Evolutionary conservation across 495 filamentous ascomycete species (phyloP).

Genomic region (Annulohypoxylon nitens): DNA sequence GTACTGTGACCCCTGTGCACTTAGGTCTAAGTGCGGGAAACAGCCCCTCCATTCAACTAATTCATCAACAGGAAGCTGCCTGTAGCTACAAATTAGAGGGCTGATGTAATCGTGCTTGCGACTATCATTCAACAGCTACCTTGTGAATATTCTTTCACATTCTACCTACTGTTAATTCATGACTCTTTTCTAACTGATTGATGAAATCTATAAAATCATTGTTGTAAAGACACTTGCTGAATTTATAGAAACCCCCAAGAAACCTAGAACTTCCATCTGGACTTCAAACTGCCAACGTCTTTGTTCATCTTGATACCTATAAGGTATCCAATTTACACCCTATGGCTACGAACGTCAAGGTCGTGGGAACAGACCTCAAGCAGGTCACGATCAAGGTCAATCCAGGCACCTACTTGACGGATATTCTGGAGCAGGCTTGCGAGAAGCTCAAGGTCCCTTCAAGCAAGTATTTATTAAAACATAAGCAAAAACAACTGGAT

Average conservation of each 20-base stretch:
- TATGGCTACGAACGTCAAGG: constrained; percentile 92
- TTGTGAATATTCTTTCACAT: constrained; percentile 32
- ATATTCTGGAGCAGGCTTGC: constrained; percentile 89
- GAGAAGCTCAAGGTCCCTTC: constrained; percentile 77
- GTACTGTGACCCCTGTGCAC: background rate
- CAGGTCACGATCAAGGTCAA: constrained; percentile 84
- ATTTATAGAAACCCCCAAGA: background rate
- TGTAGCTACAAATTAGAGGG: constrained; percentile 10
- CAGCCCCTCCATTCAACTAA: constrained; percentile 40
- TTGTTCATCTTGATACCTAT: constrained; percentile 2
- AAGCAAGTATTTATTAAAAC: constrained; percentile 87
- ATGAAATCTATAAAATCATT: background rate
- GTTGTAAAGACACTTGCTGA: background rate
- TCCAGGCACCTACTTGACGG: constrained; percentile 81
- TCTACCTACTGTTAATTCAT: constrained; percentile 18
- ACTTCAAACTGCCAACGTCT: background rate
- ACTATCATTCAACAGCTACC: background rate
- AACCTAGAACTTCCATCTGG: background rate
- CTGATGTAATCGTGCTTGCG: constrained; percentile 34
- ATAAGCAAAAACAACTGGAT: constrained; percentile 86
- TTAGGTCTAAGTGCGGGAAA: constrained; percentile 1
- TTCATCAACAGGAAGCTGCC: constrained; percentile 44
- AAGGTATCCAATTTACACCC: constrained; percentile 26
- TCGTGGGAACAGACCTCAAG: constrained; percentile 81
- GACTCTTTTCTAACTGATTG: background rate